Evolutionary conservation across 306 rosid genomes (phyloP), one percentile per base, ranked within the genome.

Genomic region (Vigna trinervia): DNA sequence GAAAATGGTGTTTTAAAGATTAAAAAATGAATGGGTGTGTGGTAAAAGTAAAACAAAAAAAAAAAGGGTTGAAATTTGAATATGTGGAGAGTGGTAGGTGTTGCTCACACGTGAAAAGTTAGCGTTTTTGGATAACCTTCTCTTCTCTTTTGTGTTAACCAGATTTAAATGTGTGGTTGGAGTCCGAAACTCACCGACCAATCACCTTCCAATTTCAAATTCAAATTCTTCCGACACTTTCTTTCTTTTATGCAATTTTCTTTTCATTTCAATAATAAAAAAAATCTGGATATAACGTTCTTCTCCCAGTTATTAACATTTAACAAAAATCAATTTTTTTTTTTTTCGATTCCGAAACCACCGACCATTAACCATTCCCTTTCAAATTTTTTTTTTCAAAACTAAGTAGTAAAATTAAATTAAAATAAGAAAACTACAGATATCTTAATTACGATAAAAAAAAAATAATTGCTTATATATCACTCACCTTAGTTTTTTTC

Each of bases 311-410:
- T 52, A 1, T 5, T 57, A 5, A 15, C 58, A 3, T 19, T 78
- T 53, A 68, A 78, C 38, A n/a, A 26, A 23, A 38, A 22, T 67
- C 8, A 26, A 53, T 23, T 77, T 22, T 66, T 46, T 17, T 17
- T 17, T 12, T n/a, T 53, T 75, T 77, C 0, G 43, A 13, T n/a
- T 66, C 67, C 81, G 75, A 14, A 8, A 11, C 53, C 36, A 72
- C 36, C 36, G 3, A 46, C 56, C 57, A 17, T 17, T 17, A 17
- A 17, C 19, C 19, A 17, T 17, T 17, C 19, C 19, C 19, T 17
- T 17, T 17, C 19, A 17, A 17, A 17, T 17, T 32, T 32, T 32
- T 4, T 32, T 30, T 32, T 32, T 32, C 0, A 4, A 32, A 32
- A 32, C 36, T 4, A 4, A 4, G 1, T 32, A 5, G 5, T 0